phyloP scores from a whole-genome alignment of 345 rosid species.

The Pseudoturritis turrita region DNA sequence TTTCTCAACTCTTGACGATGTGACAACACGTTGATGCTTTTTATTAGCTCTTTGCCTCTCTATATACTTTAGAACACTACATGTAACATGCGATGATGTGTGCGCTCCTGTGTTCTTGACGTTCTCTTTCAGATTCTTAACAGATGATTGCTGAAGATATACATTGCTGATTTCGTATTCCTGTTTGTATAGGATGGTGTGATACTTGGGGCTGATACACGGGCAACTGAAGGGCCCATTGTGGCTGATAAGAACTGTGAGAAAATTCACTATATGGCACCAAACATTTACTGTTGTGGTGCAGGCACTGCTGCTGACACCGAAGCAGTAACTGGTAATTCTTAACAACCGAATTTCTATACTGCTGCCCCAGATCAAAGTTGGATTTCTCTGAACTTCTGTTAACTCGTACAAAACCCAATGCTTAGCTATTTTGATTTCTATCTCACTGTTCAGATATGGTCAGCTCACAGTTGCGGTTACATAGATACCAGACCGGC shows the following conservation, averaged over 20 bases:
- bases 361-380: not conserved
- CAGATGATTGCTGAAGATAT: not conserved
- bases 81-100: not conserved
- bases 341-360: not conserved
- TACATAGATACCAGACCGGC: constrained; percentile 75
- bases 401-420: not conserved
- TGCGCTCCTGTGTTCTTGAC: not conserved
- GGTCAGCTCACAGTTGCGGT: constrained; percentile 82
- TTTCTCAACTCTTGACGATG: too few relatives aligned
- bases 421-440: not conserved
- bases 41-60: not conserved
- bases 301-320: constrained; percentile 99
- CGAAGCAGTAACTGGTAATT: constrained; percentile 90
- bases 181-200: constrained; percentile 43
- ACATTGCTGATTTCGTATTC: not conserved
- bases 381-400: not conserved
- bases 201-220: constrained; percentile 89
- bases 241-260: constrained; percentile 98
- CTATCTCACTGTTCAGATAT: constrained; percentile 44
- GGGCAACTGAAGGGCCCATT: constrained; percentile 95
- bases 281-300: constrained; percentile 94
- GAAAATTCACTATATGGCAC: constrained; percentile 98
- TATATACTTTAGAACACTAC: not conserved
- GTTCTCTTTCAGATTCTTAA: not conserved
- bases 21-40: too few relatives aligned